Evolutionary conservation across 257 asterid genomes (phyloP).

Genomic region (Ilex aquifolium): DNA sequence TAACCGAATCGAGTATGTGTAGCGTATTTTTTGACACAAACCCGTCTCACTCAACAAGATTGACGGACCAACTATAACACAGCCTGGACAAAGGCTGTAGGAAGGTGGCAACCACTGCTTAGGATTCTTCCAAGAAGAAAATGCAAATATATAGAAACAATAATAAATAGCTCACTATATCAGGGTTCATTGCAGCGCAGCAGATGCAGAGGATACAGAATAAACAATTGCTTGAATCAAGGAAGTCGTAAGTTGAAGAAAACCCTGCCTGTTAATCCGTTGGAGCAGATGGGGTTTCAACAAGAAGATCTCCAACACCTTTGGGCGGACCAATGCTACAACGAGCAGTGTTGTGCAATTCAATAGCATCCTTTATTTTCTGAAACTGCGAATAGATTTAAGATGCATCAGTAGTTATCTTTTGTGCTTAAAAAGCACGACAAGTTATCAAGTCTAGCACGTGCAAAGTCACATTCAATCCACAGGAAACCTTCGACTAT

Average conservation of each 20-base stretch:
- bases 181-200: background rate
- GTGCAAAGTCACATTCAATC: too few species aligned
- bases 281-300: slow-evolving; percentile 37
- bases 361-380: slow-evolving; percentile 82
- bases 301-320: slow-evolving; percentile 64
- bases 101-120: too few species aligned
- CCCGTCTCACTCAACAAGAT: too few species aligned
- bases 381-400: slow-evolving; percentile 50
- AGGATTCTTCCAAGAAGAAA: slow-evolving; percentile 5
- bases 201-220: background rate
- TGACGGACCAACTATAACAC: too few species aligned
- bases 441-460: too few species aligned
- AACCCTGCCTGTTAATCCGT: slow-evolving; percentile 43
- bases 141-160: slow-evolving; percentile 18
- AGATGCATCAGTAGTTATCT: too few species aligned
- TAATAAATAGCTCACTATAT: background rate
- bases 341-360: slow-evolving; percentile 69
- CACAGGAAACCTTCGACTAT: too few species aligned
- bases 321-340: slow-evolving; percentile 90
- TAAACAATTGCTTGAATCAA: background rate
- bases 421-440: too few species aligned
- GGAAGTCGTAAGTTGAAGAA: slow-evolving; percentile 24
- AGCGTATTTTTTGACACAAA: too few species aligned
- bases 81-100: too few species aligned
- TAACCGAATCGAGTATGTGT: too few species aligned